phyloP scores from a whole-genome alignment of 805 yeast species.

The Torulaspora maleeae region DNA sequence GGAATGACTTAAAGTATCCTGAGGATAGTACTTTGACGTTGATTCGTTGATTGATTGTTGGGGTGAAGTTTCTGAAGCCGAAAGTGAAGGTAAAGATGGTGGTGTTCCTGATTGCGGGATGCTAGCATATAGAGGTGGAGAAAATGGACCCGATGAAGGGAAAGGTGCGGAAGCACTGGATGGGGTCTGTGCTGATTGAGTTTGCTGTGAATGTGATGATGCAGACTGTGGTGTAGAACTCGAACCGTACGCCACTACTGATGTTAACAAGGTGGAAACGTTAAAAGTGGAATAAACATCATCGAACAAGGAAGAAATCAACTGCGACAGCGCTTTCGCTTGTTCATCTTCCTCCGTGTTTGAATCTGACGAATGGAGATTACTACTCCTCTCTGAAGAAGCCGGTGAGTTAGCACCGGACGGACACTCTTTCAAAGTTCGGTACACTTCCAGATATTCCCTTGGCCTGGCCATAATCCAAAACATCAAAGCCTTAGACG shows the following conservation, averaged over 20 bases:
- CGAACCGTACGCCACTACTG: conserved; percentile 7
- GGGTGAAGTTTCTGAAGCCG: conserved; percentile 3
- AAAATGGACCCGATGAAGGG: conserved; percentile 7
- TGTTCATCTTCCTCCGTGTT: conserved; percentile 10
- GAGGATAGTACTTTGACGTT: neutral
- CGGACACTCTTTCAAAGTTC: conserved; percentile 1
- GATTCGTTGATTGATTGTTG: conserved; percentile 2
- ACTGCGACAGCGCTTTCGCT: conserved; percentile 14
- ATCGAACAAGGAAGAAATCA: conserved; percentile 24
- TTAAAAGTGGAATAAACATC: conserved; percentile 27
- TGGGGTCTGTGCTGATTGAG: conserved; percentile 2
- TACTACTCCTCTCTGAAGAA: neutral
- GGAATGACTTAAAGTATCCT: conserved; percentile 4
- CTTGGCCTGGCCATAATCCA: conserved; percentile 50
- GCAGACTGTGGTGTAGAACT: conserved; percentile 14
- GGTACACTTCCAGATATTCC: conserved; percentile 37
- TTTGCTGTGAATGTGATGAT: conserved; percentile 8
- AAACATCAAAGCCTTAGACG: conserved; percentile 42
- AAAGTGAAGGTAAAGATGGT: conserved; percentile 3
- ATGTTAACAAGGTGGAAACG: conserved; percentile 19
- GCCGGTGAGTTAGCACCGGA: neutral
- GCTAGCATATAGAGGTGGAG: conserved; percentile 8
- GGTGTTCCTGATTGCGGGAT: conserved; percentile 7
- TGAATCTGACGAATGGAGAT: neutral
- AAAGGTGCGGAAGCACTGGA: conserved; percentile 5